Base-by-base conservation (phyloP, 176 grass and related monocot species). In the Lolium rigidum region DNA sequence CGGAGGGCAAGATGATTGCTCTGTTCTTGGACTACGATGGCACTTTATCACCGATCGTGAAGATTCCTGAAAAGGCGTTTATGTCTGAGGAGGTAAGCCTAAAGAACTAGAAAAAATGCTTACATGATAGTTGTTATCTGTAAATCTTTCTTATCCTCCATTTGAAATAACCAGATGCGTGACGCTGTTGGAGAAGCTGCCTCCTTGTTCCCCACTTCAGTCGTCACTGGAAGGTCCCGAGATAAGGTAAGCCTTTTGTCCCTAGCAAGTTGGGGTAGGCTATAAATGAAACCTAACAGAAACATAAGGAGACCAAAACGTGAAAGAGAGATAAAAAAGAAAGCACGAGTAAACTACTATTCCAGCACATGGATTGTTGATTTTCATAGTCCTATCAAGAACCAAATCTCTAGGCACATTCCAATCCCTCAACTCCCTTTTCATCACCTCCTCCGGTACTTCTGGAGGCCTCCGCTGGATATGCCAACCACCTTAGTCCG, bases 11-110 rank as follows among this genome's bases (percentile, higher is more conserved):
- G 63, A 66, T 7, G 10, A 35, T 66, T 16, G 63, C 28, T 5
- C 12, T 66, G 1, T 66, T 66, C 28, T 66, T 66, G 0, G 63
- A 66, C 25, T 66, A 66, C 11, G 63, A 66, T 0, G 26, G 63
- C 1, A 66, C 26, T 16, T 66, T 66, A 14, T 16, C 63, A 6
- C 26, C 63, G 1, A 66, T 66, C 2, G 63, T 66, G 63, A 35
- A 66, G 6, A 66, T 35, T 5, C 63, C 63, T 35, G 63, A 66
- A 8, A 6, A 14, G 63, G 63, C 63, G 10, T 66, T 35, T 7
- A 66, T 66, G 63, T 66, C 63, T 14, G 63, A 66, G 63, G 26
- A 66, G 63, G 63, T 66, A 35, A 66, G 25, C 10, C 63, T 66
- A 66, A 66, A 35, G 25, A 66, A 28, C 6, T 66, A 7, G 26